Evolutionary conservation across 2,329 filamentous ascomycete genomes (phyloP), one percentile per base, ranked within the genome.

Genomic region (Epichloe bromicola): DNA sequence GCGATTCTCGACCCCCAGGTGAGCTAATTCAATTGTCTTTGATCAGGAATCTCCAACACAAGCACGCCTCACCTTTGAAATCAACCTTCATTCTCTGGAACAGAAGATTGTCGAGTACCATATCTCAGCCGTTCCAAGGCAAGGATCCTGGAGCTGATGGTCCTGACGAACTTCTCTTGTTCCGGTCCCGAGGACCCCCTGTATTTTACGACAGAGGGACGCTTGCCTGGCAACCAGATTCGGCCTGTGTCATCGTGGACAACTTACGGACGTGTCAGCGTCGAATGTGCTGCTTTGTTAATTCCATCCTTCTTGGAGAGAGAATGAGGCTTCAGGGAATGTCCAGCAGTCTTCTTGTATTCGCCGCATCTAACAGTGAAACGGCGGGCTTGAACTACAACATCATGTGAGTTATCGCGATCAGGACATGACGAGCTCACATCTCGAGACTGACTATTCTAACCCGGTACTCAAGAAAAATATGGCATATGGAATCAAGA

Each of bases 141-240:
- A 10, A 36, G 4, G 15, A 2, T 23, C 34, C 15, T 8, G 15
- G 26, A 3, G 30, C 40, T 20, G 39, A 20, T 1, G 37, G 47
- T n/a, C n/a, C 14, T 36, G 39, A 41, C 6, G 39, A 41, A 3
- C n/a, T 20, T 0, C 0, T 39, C 20, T 11, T 14, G 10, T 59
- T 55, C 50, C 51, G 54, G 8, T 46, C 46, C 1, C 43, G 47
- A 20, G 46, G 50, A 12, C 34, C 54, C 6, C 55, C 46, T 5
- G 53, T 59, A 1, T 50, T 56, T 12, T 65, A 64, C n/a, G 51
- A 54, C 6, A 49, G 56, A 7, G 55, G 56, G 5, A 58, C 61
- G 47, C 41, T 66, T 11, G 61, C 56, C 0, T 66, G 63, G 63
- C 58, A 64, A 40, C 55, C 58, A 12, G 44, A 14, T 37, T 49